Conservation (phyloP, 805 yeast species). For the Hanseniaspora thailandica region DNA sequence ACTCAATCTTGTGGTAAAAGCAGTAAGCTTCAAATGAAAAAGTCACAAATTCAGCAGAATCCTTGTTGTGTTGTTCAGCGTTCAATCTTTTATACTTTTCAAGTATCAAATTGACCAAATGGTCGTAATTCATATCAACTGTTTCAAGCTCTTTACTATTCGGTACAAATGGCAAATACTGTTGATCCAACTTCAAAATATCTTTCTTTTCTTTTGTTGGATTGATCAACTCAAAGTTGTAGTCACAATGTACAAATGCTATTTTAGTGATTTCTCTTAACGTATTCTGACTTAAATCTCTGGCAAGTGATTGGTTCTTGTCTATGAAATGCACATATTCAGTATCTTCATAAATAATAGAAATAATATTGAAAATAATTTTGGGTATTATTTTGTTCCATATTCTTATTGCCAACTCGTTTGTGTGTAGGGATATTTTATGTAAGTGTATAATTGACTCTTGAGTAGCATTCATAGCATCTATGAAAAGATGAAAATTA, state of each 20-base stretch:
- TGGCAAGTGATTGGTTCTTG: conserved; percentile 15
- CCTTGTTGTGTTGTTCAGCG: conserved; percentile 22
- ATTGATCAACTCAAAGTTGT: conserved; percentile 16
- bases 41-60: conserved; percentile 26
- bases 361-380: conserved; percentile 25
- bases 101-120: conserved; percentile 20
- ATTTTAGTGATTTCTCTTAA: conserved; percentile 24
- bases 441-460: not conserved
- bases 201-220: not conserved
- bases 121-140: conserved; percentile 18
- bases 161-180: conserved; percentile 1
- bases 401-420: conserved; percentile 22
- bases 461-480: conserved; percentile 15
- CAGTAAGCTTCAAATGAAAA: conserved; percentile 29
- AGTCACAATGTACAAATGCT: conserved; percentile 22
- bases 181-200: not conserved
- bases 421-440: not conserved
- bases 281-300: conserved; percentile 22
- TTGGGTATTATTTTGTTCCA: conserved; percentile 27
- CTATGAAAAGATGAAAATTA: conserved; percentile 14
- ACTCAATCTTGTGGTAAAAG: conserved; percentile 27
- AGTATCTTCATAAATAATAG: conserved; percentile 27
- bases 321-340: conserved; percentile 22
- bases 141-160: not conserved
- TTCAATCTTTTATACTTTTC: conserved; percentile 21